Percentiles rank a stretch among this genome's conserved stretches.
Evolutionary conservation across 2,329 filamentous ascomycete genomes (phyloP).

Genomic region (Hypoxylon sp.): DNA sequence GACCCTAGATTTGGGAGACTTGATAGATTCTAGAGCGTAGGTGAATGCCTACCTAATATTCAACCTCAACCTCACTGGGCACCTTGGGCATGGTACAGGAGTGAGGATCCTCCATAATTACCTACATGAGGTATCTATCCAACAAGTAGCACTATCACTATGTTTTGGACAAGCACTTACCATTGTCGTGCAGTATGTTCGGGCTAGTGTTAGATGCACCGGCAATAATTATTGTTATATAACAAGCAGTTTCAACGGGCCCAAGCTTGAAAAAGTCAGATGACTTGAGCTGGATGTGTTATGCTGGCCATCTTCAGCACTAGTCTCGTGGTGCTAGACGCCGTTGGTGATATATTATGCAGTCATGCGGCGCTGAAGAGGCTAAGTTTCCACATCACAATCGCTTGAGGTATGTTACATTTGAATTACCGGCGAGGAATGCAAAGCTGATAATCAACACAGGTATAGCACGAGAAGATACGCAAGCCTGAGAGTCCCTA

Average conservation of each 20-base stretch:
- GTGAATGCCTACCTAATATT: too few species aligned
- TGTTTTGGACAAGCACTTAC: neutral
- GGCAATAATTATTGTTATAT: neutral
- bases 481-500: too few species aligned
- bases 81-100: neutral
- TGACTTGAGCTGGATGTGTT: conserved; percentile 31
- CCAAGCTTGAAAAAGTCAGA: conserved; percentile 20
- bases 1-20: too few species aligned
- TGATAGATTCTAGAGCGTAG: too few species aligned
- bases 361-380: conserved; percentile 21
- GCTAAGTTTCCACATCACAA: conserved; percentile 8
- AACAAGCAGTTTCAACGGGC: conserved; percentile 3
- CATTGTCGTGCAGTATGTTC: neutral
- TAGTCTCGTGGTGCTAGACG: conserved; percentile 5
- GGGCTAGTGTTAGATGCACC: neutral
- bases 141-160: neutral
- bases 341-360: conserved; percentile 23
- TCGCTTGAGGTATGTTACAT: conserved; percentile 12
- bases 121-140: too few species aligned
- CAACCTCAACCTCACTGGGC: too few species aligned
- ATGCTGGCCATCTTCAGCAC: conserved; percentile 13
- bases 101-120: neutral
- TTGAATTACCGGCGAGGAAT: too few species aligned
- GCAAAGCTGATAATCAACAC: neutral
- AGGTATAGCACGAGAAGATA: neutral